Percentiles rank a stretch among this genome's conserved stretches.
Conservation (phyloP, 176 grass and related monocot genomes). For the Lolium rigidum region DNA sequence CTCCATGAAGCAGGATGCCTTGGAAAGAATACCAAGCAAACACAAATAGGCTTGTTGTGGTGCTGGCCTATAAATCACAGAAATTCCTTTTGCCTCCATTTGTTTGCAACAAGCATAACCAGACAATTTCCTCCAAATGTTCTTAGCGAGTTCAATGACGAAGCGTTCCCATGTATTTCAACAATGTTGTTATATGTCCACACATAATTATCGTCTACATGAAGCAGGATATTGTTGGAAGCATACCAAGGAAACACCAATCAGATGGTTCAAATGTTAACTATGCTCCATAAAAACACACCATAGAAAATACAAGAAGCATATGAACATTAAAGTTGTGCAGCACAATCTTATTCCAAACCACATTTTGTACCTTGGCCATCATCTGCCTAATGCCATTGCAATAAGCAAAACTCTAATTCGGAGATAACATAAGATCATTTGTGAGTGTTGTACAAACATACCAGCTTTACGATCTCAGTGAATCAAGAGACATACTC, state of each 20-base stretch:
- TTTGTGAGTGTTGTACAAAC: too few species aligned
- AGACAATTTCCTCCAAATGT: neutral
- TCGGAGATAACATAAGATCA: too few species aligned
- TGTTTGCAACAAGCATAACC: neutral
- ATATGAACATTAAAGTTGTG: too few species aligned
- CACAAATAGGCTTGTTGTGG: neutral
- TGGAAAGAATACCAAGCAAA: neutral
- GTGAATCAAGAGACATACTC: too few species aligned
- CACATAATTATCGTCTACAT: neutral
- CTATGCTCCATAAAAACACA: too few species aligned
- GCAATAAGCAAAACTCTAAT: too few species aligned
- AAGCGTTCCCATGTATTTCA: neutral
- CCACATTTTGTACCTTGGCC: too few species aligned
- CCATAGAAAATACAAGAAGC: too few species aligned
- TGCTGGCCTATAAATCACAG: neutral
- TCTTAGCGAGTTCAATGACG: neutral
- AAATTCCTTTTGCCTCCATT: neutral
- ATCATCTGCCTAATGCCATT: too few species aligned
- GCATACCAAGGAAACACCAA: constrained; percentile 5
- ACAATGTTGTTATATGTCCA: neutral
- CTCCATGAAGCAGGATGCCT: neutral
- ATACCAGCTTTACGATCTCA: too few species aligned
- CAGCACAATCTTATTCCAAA: too few species aligned
- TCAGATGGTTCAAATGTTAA: neutral
- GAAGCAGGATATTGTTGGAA: constrained; percentile 14